Conservation (phyloP, 495 filamentous ascomycete genomes). For the Margaritispora aquatica region DNA sequence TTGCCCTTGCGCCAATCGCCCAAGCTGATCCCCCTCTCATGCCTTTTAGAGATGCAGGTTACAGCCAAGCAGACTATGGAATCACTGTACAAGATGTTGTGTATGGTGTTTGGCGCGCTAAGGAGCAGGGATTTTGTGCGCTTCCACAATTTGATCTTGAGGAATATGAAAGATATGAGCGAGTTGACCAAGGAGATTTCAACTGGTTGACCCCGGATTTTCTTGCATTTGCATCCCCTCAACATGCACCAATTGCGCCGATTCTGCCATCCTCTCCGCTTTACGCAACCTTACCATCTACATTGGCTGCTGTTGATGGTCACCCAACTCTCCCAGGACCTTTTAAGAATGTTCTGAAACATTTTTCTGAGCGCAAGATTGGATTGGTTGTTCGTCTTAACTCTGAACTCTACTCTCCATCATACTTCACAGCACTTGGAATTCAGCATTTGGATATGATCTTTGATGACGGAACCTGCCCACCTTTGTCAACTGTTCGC, state of each 20-base stretch:
- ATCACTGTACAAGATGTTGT: conserved; percentile 95
- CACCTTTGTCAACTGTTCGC: conserved; percentile 73
- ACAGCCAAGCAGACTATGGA: conserved; percentile 95
- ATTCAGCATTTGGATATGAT: conserved; percentile 98
- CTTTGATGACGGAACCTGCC: conserved; percentile 97
- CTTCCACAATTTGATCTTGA: conserved; percentile 87
- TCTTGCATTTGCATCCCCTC: conserved; percentile 92
- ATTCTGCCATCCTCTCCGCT: conserved; percentile 64
- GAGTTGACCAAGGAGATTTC: conserved; percentile 98
- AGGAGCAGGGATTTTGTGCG: conserved; percentile 84
- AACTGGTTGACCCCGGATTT: conserved; percentile 97
- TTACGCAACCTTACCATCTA: conserved; percentile 65
- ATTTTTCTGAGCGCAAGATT: conserved; percentile 80
- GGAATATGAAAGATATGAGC: conserved; percentile 94
- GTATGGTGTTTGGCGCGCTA: conserved; percentile 97
- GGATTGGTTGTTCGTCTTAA: conserved; percentile 94
- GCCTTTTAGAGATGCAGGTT: conserved; percentile 97
- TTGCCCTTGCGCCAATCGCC: conserved; percentile 92
- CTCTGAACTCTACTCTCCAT: conserved; percentile 89
- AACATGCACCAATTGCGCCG: conserved; percentile 66
- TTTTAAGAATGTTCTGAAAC: conserved; percentile 90
- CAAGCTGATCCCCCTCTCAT: conserved; percentile 95
- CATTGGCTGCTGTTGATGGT: conserved; percentile 54
- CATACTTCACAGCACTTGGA: conserved; percentile 90
- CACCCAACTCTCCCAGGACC: conserved; percentile 61